phyloP scores from a whole-genome alignment of 345 rosid species.

The Capsella bursapastoris region DNA sequence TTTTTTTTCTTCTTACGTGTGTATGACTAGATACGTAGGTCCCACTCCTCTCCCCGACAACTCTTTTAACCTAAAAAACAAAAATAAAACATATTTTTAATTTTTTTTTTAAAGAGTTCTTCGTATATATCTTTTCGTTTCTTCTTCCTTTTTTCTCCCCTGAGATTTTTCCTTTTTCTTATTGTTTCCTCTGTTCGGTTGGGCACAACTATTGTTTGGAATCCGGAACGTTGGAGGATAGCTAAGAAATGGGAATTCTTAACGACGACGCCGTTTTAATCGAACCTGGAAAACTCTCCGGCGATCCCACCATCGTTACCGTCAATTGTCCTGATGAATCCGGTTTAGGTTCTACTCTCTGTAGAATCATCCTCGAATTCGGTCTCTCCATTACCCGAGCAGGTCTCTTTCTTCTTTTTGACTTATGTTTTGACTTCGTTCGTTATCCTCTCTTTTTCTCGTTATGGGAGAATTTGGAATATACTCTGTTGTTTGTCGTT shows the following conservation, averaged over 20 bases:
- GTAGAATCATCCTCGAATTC: conserved; percentile 71
- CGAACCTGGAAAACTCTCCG: conserved; percentile 45
- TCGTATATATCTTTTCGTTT: background rate
- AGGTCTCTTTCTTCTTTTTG: conserved; percentile 36
- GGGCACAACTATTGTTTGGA: background rate
- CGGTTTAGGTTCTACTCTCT: conserved; percentile 81
- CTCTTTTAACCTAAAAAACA: conserved; percentile 16
- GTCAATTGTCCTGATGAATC: conserved; percentile 83
- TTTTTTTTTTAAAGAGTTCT: background rate
- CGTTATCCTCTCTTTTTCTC: background rate
- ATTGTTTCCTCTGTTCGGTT: conserved; percentile 9
- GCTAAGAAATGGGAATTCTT: conserved; percentile 56
- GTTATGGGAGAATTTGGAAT: background rate
- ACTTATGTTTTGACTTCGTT: background rate
- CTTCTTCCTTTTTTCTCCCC: conserved; percentile 7
- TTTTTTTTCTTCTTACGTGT: conserved; percentile 36
- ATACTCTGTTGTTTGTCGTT: conserved; percentile 41
- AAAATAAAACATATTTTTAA: background rate
- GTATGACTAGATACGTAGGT: conserved; percentile 43
- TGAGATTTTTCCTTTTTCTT: background rate
- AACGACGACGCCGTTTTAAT: conserved; percentile 68
- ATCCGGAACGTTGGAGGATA: background rate
- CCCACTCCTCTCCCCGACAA: conserved; percentile 42
- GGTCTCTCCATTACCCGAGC: conserved; percentile 69
- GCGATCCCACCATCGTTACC: conserved; percentile 61